Base-by-base conservation (phyloP, 1,284 basidiomycete species). In the Abortiporus biennis region DNA sequence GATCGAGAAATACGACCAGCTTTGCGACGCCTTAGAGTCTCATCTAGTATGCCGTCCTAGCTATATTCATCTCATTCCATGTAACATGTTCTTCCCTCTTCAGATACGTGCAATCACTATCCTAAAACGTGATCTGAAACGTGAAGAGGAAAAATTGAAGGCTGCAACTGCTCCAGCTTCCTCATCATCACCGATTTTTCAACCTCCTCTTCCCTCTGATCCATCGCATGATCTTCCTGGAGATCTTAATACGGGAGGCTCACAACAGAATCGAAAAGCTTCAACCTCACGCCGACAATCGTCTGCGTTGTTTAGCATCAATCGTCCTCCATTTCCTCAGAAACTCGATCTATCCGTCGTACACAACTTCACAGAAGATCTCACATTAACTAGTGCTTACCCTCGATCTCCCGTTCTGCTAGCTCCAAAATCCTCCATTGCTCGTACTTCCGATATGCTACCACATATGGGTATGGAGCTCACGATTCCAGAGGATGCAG, bases 401-500 rank as follows among this genome's bases (percentile, higher is more conserved):
- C 73, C 80, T 4, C n/a, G n/a, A n/a, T 88, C 85, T 1, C 85
- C 85, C 13, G 83, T 88, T 12, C 84, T 80, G 3, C 71, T 89
- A 22, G 85, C 84, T 1, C 86, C 86, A 0, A 82, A 78, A 53
- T 85, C 85, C 12, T 82, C 83, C 27, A 72, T 72, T 9, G 22
- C 36, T 13, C 33, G 34, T 21, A 12, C 36, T 20, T 71, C 79
- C 30, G 75, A 78, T 36, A 66, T 77, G 3, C 54, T 61, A 15
- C 66, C 75, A 2, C 81, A 85, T 31, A 61, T 85, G 31, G 65
- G 72, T 38, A 71, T 76, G 30, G 71, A 76, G 46, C 57, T 73
- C 9, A 61, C 59, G 16, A 41, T 55, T 9, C 21, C 62, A 54
- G 40, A 69, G 21, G 64, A 66, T 56, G 25, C 54, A 42, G 47